Evolutionary conservation across 495 filamentous ascomycete genomes (phyloP), one percentile per base, ranked within the genome.

Genomic region (Neurospora sp.): DNA sequence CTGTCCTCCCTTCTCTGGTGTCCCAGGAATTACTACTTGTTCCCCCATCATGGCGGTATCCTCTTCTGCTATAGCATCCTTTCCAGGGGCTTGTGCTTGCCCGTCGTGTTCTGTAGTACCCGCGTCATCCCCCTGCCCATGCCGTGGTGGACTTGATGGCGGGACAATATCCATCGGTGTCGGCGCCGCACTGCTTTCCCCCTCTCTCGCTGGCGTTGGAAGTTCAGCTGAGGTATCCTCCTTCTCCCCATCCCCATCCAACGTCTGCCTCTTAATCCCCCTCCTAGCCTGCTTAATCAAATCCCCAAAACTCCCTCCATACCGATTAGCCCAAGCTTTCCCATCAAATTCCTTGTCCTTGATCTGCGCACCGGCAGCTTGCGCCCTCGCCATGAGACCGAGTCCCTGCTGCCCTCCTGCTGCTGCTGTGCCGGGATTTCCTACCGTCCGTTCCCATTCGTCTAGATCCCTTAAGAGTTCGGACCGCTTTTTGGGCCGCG

Each of bases 331-430:
- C 93, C 94, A 98, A 2, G 87, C 90, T 0, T 85, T 84, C 5
- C 89, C 89, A 82, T 98, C 91, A 76, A 97, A 98, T 69, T 94
- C 90, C 78, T 96, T 97, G 72, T 88, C 87, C 84, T 92, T 93
- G 74, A 84, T 85, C 75, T 85, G 82, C 16, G 80, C 80, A 0
- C 83, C 83, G 2, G 76, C 40, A 48, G 66, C 77, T 7, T 79
- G 76, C 9, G 79, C 73, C 31, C 73, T 75, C 2, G 82, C 81
- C 27, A 69, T 73, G 16, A 77, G 48, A 12, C 48, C 20, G 10
- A 14, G 54, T 66, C 54, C 54, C 14, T 31, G 23, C 23, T 27
- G 23, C 54, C 14, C 27, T 66, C 54, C 54, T 35, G 0, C 54
- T 35, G 23, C 54, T 35, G 14, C 27, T 37, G 54, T 37, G 27